Conservation (phyloP, 2,329 filamentous ascomycete species). For the Celoporthe dispersa region DNA sequence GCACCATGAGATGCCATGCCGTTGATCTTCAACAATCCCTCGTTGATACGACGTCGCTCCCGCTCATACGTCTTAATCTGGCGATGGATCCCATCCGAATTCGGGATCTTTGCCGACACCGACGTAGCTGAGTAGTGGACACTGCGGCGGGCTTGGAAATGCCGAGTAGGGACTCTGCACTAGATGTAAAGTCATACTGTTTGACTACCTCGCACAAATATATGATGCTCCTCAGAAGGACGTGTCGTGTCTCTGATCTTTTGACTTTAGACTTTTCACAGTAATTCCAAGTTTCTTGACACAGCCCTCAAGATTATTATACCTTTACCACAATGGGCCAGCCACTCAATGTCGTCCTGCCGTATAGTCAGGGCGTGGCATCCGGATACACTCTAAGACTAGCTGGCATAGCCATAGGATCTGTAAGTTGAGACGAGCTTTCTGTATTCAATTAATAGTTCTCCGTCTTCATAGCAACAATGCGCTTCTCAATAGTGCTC, state of each 20-base stretch:
- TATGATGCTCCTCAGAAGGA: not conserved
- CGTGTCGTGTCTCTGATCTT: not conserved
- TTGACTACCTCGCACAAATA: not conserved
- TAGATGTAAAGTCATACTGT: not conserved
- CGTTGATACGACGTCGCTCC: not conserved
- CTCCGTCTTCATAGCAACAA: not conserved
- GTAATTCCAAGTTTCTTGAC: not conserved
- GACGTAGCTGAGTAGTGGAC: not conserved
- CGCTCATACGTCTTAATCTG: not conserved
- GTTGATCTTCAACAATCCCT: not conserved
- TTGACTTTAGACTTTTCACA: not conserved
- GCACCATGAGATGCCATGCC: too few relatives aligned
- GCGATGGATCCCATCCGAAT: not conserved
- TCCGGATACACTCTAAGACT: not conserved
- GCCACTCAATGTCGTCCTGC: not conserved
- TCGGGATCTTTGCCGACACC: not conserved
- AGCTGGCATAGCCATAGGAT: not conserved
- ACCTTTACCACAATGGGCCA: slow-evolving; percentile 1
- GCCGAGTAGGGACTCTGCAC: not conserved
- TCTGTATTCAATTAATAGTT: too few relatives aligned
- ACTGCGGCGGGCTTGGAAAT: not conserved
- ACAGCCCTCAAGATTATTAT: not conserved
- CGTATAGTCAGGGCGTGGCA: not conserved
- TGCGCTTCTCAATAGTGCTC: not conserved
- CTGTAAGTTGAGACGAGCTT: slow-evolving; percentile 14